Conservation (phyloP, 1,139 yeast genomes). For the Yamadazyma sp. region DNA sequence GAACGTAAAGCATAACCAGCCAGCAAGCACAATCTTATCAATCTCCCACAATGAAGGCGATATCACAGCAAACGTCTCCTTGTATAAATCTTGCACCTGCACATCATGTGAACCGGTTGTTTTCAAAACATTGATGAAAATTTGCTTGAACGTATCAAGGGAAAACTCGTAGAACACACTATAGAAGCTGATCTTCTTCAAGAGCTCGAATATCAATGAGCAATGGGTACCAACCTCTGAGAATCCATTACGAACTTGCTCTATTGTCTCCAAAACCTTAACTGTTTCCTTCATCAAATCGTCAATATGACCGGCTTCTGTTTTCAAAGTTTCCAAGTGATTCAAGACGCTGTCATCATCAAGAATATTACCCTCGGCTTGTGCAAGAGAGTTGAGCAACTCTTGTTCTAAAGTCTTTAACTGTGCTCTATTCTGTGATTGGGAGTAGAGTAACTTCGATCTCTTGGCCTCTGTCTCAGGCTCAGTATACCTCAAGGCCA, state of each 20-base stretch:
- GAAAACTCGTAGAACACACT: conserved; percentile 61
- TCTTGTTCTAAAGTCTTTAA: conserved; percentile 60
- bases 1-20: conserved; percentile 34
- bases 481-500: conserved; percentile 51
- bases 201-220: conserved; percentile 47
- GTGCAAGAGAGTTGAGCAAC: conserved; percentile 58
- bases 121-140: conserved; percentile 41
- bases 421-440: conserved; percentile 58
- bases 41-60: conserved; percentile 50
- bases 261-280: conserved; percentile 54
- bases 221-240: conserved; percentile 56
- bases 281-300: conserved; percentile 55
- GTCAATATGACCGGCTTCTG: conserved; percentile 57
- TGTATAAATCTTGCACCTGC: conserved; percentile 30
- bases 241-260: conserved; percentile 46
- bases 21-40: conserved; percentile 50
- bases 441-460: conserved; percentile 49
- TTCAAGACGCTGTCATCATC: conserved; percentile 64
- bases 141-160: conserved; percentile 42
- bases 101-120: conserved; percentile 17
- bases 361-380: conserved; percentile 60
- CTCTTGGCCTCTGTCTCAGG: conserved; percentile 72
- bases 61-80: conserved; percentile 44
- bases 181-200: conserved; percentile 42
- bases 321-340: conserved; percentile 64